Conservation (phyloP, 495 filamentous ascomycete species). For the Echria macrotheca region DNA sequence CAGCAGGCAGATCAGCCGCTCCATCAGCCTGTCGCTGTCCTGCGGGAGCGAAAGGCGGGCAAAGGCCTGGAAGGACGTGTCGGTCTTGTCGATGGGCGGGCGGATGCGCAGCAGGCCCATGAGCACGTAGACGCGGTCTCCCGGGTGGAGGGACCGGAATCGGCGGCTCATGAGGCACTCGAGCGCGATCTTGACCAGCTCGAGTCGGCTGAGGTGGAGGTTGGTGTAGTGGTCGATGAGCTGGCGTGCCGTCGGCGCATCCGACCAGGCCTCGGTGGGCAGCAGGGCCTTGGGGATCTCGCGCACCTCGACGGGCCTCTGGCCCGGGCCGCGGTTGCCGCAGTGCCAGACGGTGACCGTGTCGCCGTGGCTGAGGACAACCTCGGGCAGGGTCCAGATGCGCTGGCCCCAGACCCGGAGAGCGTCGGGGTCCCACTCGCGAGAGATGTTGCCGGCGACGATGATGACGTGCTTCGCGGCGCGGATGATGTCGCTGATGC, state of each 20-base stretch:
- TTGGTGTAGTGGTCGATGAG: constrained; percentile 19
- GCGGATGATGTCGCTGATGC: neutral
- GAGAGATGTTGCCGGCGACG: neutral
- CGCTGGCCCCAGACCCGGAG: neutral
- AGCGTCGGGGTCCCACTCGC: neutral
- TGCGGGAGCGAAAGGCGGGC: constrained; percentile 30
- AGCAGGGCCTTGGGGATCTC: no score
- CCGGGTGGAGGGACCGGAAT: constrained; percentile 6
- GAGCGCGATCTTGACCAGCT: constrained; percentile 16
- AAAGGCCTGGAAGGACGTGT: constrained; percentile 41
- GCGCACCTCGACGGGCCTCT: no score
- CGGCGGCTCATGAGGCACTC: constrained; percentile 12
- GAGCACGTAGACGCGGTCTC: constrained; percentile 42
- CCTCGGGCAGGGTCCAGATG: neutral
- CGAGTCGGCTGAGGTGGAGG: constrained; percentile 17
- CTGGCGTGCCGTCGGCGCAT: constrained; percentile 5
- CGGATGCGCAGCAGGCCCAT: constrained; percentile 38
- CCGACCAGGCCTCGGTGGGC: constrained; percentile 11
- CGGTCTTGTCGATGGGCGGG: constrained; percentile 28
- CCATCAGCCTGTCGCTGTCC: constrained; percentile 19
- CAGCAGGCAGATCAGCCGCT: constrained; percentile 16
- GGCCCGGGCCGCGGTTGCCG: neutral
- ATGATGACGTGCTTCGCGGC: neutral
- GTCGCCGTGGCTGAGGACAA: neutral
- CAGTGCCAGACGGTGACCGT: neutral